Evolutionary conservation across 202 grass and related monocot genomes (phyloP), one percentile per base, ranked within the genome.

Genomic region (Thinopyrum obtusiflorum): DNA sequence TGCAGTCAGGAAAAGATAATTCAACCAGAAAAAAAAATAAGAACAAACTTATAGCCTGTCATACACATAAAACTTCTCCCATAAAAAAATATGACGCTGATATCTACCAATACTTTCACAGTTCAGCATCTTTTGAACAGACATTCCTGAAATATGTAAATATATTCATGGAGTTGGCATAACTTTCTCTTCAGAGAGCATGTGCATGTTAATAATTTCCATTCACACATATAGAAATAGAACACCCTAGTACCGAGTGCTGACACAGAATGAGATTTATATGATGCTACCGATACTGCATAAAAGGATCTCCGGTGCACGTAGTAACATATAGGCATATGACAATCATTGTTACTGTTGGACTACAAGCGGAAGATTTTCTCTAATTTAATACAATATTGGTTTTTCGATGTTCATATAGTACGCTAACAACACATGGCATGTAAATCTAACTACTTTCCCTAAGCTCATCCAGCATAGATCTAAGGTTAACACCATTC

Each of bases 361-460:
- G 4, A 66, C 63, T 4, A 51, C 20, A 77, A 36, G 29, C 71
- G 5, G 33, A 31, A 72, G 12, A 8, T 35, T 68, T 78, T 59
- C 32, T 20, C 9, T 66, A 14, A 20, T 66, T 29, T 29, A 77
- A 66, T 39, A 42, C 6, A 33, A 21, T 2, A 71, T 28, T 73
- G 60, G 3, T 7, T 13, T 49, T 28, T 7, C 11, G 25, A 27
- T 40, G 40, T 74, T 57, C 68, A 80, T 29, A 84, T 21, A 7
- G 47, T 55, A 57, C 37, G 15, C 31, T 31, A 39, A 37, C 66
- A 79, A 8, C 1, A 3, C 13, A 44, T 26, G 59, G 4, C 44
- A 85, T 46, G 60, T 76, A 76, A 76, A 82, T 76, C 47, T 49
- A 73, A 73, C 40, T 47, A 59, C 61, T 78, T 85, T 35, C 12